phyloP scores from a whole-genome alignment of 2,329 filamentous ascomycete genomes.

The Pseudodiploospora longispora region DNA sequence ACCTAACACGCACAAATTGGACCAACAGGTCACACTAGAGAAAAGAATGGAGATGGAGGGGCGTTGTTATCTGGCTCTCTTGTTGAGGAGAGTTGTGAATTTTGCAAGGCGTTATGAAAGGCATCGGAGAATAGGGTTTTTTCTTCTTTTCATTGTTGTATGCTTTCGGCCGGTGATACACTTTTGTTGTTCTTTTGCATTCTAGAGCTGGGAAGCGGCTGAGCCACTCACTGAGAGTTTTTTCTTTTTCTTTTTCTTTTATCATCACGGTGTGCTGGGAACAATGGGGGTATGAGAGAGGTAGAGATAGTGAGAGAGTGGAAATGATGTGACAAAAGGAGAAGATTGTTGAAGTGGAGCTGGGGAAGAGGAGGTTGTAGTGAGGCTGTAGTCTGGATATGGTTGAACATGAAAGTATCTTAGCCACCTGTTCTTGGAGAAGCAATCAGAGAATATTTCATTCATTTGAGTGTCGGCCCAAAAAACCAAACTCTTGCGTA shows the following conservation, averaged over 20 bases:
- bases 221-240: constrained; percentile 18
- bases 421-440: constrained; percentile 3
- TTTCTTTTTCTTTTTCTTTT: constrained; percentile 5
- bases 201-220: constrained; percentile 22
- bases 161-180: constrained; percentile 13
- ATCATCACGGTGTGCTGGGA: constrained; percentile 1
- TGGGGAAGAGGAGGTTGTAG: constrained; percentile 9
- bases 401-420: constrained; percentile 6
- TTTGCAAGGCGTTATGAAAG: constrained; percentile 27
- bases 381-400: constrained; percentile 8
- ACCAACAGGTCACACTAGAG: constrained; percentile 5
- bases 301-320: constrained; percentile 3
- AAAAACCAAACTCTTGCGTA: too few species aligned
- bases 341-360: constrained; percentile 1
- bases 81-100: constrained; percentile 17
- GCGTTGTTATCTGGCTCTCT: constrained; percentile 12
- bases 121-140: constrained; percentile 9
- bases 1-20: constrained; percentile 7
- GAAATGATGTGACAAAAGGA: not conserved
- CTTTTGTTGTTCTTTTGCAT: constrained; percentile 16
- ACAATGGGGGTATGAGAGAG: not conserved
- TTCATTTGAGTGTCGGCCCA: too few species aligned
- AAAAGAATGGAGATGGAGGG: constrained; percentile 3
- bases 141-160: constrained; percentile 14
- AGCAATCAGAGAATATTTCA: constrained; percentile 4